These are phyloP conservation scores for Centrapalus pauciflorus DNA, from an alignment of 129 eudicot genomes.

Conservation along the genomic window DNA sequence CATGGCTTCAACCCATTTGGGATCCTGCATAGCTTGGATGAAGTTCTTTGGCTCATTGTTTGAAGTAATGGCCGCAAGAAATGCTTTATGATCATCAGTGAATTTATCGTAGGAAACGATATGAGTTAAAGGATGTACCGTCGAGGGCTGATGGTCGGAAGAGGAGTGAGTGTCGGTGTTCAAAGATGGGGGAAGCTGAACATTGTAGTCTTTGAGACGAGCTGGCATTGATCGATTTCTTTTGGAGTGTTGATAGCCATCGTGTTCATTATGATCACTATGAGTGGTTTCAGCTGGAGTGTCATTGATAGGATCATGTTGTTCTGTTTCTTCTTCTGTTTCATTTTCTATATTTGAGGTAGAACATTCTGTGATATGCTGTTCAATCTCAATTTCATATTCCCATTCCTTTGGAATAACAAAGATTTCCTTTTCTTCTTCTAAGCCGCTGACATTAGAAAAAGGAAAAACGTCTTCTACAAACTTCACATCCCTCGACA, in stretches of 20 bases:
- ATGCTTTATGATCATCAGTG: not conserved
- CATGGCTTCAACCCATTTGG: not conserved
- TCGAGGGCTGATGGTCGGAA: too few species aligned
- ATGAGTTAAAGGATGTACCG: too few species aligned
- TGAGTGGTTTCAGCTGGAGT: too few species aligned
- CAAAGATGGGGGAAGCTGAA: too few species aligned
- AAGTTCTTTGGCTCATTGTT: not conserved
- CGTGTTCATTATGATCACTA: not conserved
- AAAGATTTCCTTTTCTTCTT: not conserved
- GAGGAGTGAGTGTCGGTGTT: too few species aligned
- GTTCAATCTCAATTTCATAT: not conserved
- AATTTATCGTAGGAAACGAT: too few species aligned
- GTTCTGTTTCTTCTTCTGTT: not conserved
- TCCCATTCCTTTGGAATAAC: not conserved
- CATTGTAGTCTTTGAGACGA: too few species aligned
- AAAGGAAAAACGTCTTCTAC: not conserved
- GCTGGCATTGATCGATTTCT: too few species aligned
- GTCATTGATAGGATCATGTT: too few species aligned
- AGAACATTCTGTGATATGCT: not conserved
- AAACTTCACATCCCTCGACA: not conserved
- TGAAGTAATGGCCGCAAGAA: not conserved
- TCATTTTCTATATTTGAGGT: not conserved
- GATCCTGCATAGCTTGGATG: not conserved
- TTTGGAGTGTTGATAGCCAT: not conserved
- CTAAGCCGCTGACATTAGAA: not conserved